phyloP scores from a whole-genome alignment of 2,329 filamentous ascomycete species.

The Penicillium digitatum region DNA sequence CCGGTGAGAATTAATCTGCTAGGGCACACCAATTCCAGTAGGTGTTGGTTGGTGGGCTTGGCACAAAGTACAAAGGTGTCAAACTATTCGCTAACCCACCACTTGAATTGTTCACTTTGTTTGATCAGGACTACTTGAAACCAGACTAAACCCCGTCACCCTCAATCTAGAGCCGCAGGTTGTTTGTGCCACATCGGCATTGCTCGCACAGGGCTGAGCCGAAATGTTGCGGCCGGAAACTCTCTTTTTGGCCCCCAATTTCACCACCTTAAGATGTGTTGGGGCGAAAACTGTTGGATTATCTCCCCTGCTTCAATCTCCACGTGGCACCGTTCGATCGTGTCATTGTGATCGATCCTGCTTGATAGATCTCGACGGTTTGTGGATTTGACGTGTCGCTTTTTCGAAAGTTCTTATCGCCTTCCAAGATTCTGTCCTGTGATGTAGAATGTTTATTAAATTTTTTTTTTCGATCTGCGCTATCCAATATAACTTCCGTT shows the following conservation, averaged over 20 bases:
- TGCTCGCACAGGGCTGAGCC: constrained; percentile 6
- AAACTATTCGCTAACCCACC: not conserved
- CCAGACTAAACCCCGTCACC: not conserved
- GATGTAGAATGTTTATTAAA: not conserved
- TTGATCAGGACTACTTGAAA: not conserved
- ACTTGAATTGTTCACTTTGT: not conserved
- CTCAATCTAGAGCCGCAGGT: not conserved
- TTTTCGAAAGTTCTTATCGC: constrained; percentile 3
- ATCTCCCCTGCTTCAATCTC: not conserved
- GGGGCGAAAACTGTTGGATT: not conserved
- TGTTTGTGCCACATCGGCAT: not conserved
- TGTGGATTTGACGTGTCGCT: not conserved
- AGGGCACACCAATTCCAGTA: no score
- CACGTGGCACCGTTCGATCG: constrained; percentile 7
- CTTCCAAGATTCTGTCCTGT: not conserved
- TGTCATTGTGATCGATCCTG: not conserved
- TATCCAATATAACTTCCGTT: constrained; percentile 2
- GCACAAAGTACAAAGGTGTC: not conserved
- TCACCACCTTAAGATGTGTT: not conserved
- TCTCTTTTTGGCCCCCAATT: constrained; percentile 1
- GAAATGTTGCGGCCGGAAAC: not conserved
- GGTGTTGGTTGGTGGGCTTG: no score
- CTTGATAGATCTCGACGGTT: constrained; percentile 5
- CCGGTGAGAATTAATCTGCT: no score
- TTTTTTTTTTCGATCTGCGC: constrained; percentile 1